Evolutionary conservation across 192 early-diverging fungal species (phyloP).

Genomic region (Coemansia sp.): DNA sequence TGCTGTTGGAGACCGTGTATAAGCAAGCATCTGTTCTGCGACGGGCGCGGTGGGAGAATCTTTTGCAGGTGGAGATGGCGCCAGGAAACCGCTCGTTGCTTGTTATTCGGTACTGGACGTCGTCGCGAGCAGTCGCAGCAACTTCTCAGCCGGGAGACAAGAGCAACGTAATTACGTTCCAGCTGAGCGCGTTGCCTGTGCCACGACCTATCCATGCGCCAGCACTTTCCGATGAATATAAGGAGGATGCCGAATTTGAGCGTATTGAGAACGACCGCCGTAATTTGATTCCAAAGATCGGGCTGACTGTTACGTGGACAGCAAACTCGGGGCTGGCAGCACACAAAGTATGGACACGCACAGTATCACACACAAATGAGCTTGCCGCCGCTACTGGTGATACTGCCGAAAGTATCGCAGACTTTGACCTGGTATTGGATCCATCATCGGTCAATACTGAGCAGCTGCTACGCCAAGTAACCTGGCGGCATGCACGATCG

Average conservation of each 20-base stretch:
- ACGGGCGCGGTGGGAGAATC: constrained; percentile 46
- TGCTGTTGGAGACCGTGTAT: constrained; percentile 69
- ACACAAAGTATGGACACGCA: constrained; percentile 35
- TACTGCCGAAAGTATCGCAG: neutral
- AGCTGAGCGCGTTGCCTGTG: constrained; percentile 24
- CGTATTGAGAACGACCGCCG: constrained; percentile 44
- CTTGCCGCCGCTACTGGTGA: neutral
- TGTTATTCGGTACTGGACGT: constrained; percentile 45
- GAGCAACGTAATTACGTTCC: constrained; percentile 30
- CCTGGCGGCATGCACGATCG: constrained; percentile 38
- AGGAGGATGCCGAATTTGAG: constrained; percentile 17
- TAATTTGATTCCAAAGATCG: constrained; percentile 42
- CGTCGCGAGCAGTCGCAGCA: constrained; percentile 15
- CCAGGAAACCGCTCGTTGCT: constrained; percentile 24
- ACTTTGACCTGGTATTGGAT: constrained; percentile 22
- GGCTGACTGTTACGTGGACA: constrained; percentile 33
- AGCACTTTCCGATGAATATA: neutral
- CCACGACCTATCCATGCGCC: constrained; percentile 50
- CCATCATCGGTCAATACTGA: constrained; percentile 30
- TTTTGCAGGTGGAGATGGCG: constrained; percentile 42
- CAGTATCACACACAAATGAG: constrained; percentile 28
- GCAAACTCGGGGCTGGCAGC: constrained; percentile 29
- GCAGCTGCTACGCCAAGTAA: constrained; percentile 34
- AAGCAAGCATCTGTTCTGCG: constrained; percentile 56
- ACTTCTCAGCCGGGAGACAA: neutral